A percentile compares a stretch with the other conserved stretches of the same genome.
Conservation (phyloP, 495 filamentous ascomycete species). For the Mycothermus thermophilus region DNA sequence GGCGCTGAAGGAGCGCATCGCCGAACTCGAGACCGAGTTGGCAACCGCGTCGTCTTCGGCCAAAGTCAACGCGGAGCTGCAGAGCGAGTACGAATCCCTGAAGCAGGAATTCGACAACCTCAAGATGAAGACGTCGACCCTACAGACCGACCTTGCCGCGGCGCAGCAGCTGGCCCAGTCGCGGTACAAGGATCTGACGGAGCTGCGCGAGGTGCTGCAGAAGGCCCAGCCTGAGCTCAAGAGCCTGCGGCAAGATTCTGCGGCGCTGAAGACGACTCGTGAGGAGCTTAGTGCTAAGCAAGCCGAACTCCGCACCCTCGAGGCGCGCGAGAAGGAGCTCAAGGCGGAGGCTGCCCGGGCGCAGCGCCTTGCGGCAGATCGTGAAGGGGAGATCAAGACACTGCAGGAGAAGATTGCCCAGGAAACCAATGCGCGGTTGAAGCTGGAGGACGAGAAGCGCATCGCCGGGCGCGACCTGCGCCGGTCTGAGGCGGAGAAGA, state of each 20-base stretch:
- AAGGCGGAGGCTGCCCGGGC: conserved; percentile 54
- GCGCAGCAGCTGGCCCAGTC: conserved; percentile 72
- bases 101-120: conserved; percentile 61
- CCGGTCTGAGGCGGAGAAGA: conserved; percentile 59
- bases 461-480: conserved; percentile 60
- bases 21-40: conserved; percentile 50
- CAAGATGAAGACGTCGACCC: conserved; percentile 48
- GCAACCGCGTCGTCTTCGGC: conserved; percentile 21
- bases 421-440: conserved; percentile 55
- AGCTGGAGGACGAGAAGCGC: conserved; percentile 62
- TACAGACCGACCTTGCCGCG: conserved; percentile 76
- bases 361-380: conserved; percentile 53
- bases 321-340: conserved; percentile 68
- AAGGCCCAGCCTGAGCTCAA: conserved; percentile 78
- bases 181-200: conserved; percentile 76
- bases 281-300: conserved; percentile 57
- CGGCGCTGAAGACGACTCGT: conserved; percentile 53
- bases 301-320: conserved; percentile 55
- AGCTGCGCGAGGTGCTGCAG: conserved; percentile 61
- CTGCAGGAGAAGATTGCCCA: conserved; percentile 63
- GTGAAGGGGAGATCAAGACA: conserved; percentile 59
- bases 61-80: conserved; percentile 35
- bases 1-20: conserved; percentile 45
- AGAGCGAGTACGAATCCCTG: conserved; percentile 45
- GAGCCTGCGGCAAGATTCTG: conserved; percentile 58